These are phyloP conservation scores for Calonectria pseudoturangicola DNA, from an alignment of 2,329 filamentous ascomycete species.

Conservation along the genomic window DNA sequence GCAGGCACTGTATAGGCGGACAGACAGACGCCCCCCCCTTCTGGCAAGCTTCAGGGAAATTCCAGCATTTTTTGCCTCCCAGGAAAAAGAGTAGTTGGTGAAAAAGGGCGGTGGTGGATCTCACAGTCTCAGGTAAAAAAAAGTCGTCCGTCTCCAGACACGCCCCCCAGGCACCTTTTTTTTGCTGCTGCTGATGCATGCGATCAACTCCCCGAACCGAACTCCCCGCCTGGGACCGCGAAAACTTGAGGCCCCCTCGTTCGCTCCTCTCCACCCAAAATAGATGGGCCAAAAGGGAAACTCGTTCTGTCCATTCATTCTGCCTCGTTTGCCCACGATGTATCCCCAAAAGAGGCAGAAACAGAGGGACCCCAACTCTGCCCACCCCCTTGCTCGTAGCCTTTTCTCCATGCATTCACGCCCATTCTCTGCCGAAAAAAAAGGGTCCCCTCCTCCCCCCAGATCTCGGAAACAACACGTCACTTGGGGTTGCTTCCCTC, in stretches of 20 bases:
- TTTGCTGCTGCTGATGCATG: not conserved
- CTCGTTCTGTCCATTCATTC: constrained; percentile 6
- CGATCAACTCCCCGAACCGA: constrained; percentile 39
- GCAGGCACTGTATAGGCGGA: not conserved
- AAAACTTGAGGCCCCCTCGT: not conserved
- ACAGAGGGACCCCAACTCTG: constrained; percentile 14
- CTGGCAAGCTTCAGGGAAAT: not conserved
- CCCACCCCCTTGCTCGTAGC: not conserved
- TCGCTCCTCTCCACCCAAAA: not conserved
- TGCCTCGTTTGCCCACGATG: not conserved
- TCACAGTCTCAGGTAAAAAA: constrained; percentile 16
- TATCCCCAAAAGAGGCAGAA: not conserved
- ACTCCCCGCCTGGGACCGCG: constrained; percentile 31
- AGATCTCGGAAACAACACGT: constrained; percentile 44
- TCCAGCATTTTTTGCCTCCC: not conserved
- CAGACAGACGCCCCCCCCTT: not conserved
- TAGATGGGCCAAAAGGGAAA: not conserved
- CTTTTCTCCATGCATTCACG: constrained; percentile 43
- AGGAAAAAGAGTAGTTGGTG: not conserved
- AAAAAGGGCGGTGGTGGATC: not conserved
- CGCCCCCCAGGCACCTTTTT: not conserved
- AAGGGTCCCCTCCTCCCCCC: constrained; percentile 5
- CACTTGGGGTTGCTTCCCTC: constrained; percentile 34
- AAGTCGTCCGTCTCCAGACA: not conserved
- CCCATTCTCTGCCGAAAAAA: constrained; percentile 25